A percentile compares a stretch with the other conserved stretches of the same genome.
These are phyloP conservation scores for Ceratocystis papillata DNA, from an alignment of 2,329 filamentous ascomycete species.

Conservation along the genomic window DNA sequence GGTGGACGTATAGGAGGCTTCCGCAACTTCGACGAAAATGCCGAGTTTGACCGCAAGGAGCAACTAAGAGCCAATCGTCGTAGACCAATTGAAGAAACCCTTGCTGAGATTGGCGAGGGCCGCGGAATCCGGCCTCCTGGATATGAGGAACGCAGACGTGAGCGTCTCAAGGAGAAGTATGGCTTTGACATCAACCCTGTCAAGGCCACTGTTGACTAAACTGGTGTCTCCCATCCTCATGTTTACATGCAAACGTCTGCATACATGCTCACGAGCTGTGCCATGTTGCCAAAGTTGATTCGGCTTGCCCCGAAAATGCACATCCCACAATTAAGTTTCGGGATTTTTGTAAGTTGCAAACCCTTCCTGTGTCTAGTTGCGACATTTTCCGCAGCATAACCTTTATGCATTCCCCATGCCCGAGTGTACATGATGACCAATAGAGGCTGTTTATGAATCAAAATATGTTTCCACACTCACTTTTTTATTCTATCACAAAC, in stretches of 20 bases:
- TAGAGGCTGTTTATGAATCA: slow-evolving; percentile 40
- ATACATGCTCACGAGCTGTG: not conserved
- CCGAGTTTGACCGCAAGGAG: slow-evolving; percentile 68
- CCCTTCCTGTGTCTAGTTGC: slow-evolving; percentile 20
- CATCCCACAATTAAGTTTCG: not conserved
- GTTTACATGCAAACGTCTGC: slow-evolving; percentile 33
- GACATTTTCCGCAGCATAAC: not conserved
- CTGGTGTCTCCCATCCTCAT: slow-evolving; percentile 23
- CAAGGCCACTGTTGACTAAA: slow-evolving; percentile 38
- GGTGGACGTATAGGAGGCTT: slow-evolving; percentile 40
- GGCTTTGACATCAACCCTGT: slow-evolving; percentile 71
- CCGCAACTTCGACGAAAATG: slow-evolving; percentile 41
- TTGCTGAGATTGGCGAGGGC: slow-evolving; percentile 74
- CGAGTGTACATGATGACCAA: slow-evolving; percentile 34
- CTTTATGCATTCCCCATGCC: not conserved
- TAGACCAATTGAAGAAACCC: slow-evolving; percentile 64
- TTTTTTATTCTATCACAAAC: slow-evolving; percentile 25
- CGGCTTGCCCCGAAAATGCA: not conserved
- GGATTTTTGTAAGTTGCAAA: slow-evolving; percentile 26
- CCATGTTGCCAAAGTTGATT: not conserved
- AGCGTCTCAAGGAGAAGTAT: slow-evolving; percentile 77
- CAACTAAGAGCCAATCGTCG: slow-evolving; percentile 61
- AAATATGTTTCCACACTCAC: slow-evolving; percentile 24
- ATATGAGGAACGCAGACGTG: slow-evolving; percentile 71
- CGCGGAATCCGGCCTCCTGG: slow-evolving; percentile 72